Conservation (phyloP, 2,329 filamentous ascomycete genomes). For the Drechslera avenae region DNA sequence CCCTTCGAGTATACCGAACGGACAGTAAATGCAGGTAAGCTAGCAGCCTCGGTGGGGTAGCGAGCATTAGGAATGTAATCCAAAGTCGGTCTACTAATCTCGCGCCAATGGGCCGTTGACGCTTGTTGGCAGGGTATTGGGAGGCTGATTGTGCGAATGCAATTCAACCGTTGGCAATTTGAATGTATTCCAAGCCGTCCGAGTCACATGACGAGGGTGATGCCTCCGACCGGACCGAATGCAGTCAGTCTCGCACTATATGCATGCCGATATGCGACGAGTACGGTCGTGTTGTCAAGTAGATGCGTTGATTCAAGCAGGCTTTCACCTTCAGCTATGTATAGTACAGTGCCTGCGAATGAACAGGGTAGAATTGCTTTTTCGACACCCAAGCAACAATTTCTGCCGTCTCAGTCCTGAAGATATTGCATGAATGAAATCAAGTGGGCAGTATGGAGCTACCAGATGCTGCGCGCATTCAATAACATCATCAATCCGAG, state of each 20-base stretch:
- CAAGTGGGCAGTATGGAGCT: background rate
- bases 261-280: background rate
- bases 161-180: conserved; percentile 20
- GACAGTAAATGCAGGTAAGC: conserved; percentile 20
- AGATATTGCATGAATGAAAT: no score
- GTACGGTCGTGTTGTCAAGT: background rate
- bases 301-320: background rate
- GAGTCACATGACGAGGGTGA: conserved; percentile 1
- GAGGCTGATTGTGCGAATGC: conserved; percentile 2
- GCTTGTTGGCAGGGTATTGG: conserved; percentile 1
- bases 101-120: background rate
- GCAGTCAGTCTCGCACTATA: background rate
- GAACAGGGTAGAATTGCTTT: no score
- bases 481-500: background rate
- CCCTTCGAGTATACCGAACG: conserved; percentile 14
- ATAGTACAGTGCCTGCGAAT: no score
- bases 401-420: no score
- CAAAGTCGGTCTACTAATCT: background rate
- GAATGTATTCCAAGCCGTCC: background rate
- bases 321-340: no score
- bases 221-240: background rate
- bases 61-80: conserved; percentile 6
- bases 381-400: background rate
- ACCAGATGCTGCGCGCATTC: no score
- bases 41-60: conserved; percentile 18